phyloP scores from a whole-genome alignment of 2,329 filamentous ascomycete genomes.

The Colletotrichum ledebouriae region DNA sequence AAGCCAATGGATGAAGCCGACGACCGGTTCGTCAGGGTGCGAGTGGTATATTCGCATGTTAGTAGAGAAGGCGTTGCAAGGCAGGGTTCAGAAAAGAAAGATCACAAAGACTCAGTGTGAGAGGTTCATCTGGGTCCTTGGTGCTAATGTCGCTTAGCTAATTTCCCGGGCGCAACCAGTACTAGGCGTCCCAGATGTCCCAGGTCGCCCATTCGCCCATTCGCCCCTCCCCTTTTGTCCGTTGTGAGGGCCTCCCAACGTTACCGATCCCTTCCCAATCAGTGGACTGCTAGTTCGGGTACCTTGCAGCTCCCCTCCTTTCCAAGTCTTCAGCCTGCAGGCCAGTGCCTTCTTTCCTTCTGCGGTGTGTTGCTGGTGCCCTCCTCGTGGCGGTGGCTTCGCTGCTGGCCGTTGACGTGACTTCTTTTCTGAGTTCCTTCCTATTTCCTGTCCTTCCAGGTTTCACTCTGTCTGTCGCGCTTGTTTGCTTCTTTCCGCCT shows the following conservation, averaged over 20 bases:
- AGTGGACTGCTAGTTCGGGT: conserved; percentile 27
- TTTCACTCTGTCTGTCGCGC: not conserved
- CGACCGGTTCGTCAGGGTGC: conserved; percentile 11
- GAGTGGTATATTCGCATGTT: too few species aligned
- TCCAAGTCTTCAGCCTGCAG: conserved; percentile 4
- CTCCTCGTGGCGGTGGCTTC: conserved; percentile 1
- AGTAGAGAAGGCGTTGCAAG: too few species aligned
- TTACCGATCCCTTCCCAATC: conserved; percentile 36
- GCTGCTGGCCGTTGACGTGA: not conserved
- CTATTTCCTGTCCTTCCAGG: not conserved
- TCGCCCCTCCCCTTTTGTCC: not conserved
- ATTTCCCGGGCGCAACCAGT: conserved; percentile 40
- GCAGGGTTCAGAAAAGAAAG: not conserved
- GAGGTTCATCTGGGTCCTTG: conserved; percentile 37
- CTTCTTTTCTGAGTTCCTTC: not conserved
- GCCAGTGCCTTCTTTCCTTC: not conserved
- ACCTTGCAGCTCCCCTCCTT: conserved; percentile 39
- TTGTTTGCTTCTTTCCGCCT: conserved; percentile 31
- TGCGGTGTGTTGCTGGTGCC: conserved; percentile 1
- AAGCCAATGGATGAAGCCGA: conserved; percentile 24
- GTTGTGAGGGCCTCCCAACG: conserved; percentile 16
- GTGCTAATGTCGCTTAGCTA: conserved; percentile 44
- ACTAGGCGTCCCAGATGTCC: not conserved
- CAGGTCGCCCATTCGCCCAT: not conserved
- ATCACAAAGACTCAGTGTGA: not conserved